Evolutionary conservation across 78 protist genomes (phyloP).

Genomic region (Bigelowiella natans): DNA sequence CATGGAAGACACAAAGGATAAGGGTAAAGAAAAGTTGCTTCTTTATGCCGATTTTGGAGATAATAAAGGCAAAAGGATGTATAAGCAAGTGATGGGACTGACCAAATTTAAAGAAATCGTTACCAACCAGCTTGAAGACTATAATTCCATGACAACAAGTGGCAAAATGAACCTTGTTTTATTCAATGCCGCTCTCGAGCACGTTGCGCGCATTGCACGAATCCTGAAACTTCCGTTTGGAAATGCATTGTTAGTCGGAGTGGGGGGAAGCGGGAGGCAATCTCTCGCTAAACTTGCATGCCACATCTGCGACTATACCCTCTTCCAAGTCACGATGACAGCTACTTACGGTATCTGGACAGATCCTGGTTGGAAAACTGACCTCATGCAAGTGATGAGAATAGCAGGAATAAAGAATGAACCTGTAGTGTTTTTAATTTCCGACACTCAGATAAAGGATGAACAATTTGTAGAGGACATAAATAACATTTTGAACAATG

Average conservation of each 20-base stretch:
- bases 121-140: conserved; percentile 54
- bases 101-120: conserved; percentile 1
- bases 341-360: not conserved
- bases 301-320: conserved; percentile 14
- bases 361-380: conserved; percentile 34
- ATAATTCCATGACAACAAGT: conserved; percentile 25
- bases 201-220: conserved; percentile 37
- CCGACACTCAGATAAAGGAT: conserved; percentile 63
- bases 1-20: too few species aligned
- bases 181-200: conserved; percentile 50
- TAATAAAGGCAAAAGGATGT: not conserved
- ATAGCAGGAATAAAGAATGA: conserved; percentile 44
- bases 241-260: conserved; percentile 82
- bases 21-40: too few species aligned
- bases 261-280: conserved; percentile 86
- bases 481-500: conserved; percentile 21
- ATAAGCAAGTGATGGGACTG: conserved; percentile 36
- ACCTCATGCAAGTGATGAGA: conserved; percentile 36
- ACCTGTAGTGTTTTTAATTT: conserved; percentile 50
- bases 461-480: conserved; percentile 53
- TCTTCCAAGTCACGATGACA: conserved; percentile 9
- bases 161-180: conserved; percentile 48
- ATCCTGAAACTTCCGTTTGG: conserved; percentile 52
- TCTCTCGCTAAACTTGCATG: conserved; percentile 72
- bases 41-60: conserved; percentile 21